Percentiles rank a stretch among this genome's conserved stretches.
Evolutionary conservation across 2,329 filamentous ascomycete genomes (phyloP).

Genomic region (Scedosporium minutisporum): DNA sequence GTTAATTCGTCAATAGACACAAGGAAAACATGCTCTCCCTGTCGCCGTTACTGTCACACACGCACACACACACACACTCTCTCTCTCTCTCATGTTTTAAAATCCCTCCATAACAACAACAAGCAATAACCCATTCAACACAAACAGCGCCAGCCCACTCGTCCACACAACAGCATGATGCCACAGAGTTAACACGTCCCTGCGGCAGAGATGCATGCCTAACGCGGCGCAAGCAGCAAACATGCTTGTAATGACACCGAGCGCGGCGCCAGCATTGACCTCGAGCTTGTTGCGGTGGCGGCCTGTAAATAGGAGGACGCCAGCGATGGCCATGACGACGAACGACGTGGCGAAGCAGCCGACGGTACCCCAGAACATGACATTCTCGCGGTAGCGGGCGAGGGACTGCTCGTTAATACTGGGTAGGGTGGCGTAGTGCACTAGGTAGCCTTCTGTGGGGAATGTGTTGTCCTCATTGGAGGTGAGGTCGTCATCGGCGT

Average conservation of each 20-base stretch:
- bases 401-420: constrained; percentile 41
- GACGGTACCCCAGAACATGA: constrained; percentile 44
- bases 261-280: constrained; percentile 62
- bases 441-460: constrained; percentile 38
- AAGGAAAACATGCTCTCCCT: too few species aligned
- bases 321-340: constrained; percentile 54
- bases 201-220: constrained; percentile 45
- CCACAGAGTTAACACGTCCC: constrained; percentile 30
- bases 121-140: constrained; percentile 34
- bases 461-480: constrained; percentile 16
- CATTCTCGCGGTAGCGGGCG: constrained; percentile 39
- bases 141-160: constrained; percentile 25
- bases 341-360: constrained; percentile 49
- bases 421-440: constrained; percentile 44
- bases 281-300: constrained; percentile 57
- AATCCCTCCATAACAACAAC: constrained; percentile 26
- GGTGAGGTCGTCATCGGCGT: constrained; percentile 22
- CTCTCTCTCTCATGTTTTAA: neutral
- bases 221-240: constrained; percentile 54
- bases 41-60: neutral
- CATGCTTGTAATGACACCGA: constrained; percentile 59
- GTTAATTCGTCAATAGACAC: too few species aligned
- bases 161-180: constrained; percentile 32
- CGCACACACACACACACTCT: neutral
- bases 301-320: constrained; percentile 58